Evolutionary conservation across 2,329 filamentous ascomycete species (phyloP), one percentile per base, ranked within the genome.

Genomic region (Alternaria atra): DNA sequence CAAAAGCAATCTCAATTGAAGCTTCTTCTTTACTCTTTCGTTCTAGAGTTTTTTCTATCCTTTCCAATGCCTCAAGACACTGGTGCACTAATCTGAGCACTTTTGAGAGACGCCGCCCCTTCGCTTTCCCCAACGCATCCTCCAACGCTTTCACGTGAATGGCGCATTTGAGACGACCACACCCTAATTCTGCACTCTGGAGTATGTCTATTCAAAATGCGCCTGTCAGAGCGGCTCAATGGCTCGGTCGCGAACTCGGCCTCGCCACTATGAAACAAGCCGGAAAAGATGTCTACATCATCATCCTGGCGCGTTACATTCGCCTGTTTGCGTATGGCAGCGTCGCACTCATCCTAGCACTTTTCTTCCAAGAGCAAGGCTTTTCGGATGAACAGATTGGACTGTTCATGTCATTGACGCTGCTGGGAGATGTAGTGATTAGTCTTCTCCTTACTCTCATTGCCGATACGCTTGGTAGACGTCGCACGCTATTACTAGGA

Each of bases 331-430:
- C 77, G 0, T 80, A 77, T 55, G 78, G 79, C 20, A 71, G 73
- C 8, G 71, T 73, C 4, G 73, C 75, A 0, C 74, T 80, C 1
- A 73, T 80, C 10, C 63, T 80, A 0, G 79, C 77, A 0, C 65
- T 79, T 1, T 79, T 77, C 58, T 77, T 80, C 46, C 66, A 72
- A 57, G 67, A 70, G 12, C 67, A 79, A 6, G 71, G 70, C 2
- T 74, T 79, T 29, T 71, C 78, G 0, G 79, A 80, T 37, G 68
- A 64, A 39, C 68, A 73, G 9, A 80, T 80, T 46, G 79, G 79
- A 0, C 59, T 80, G 3, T 80, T 80, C 64, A 80, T 80, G 76
- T 80, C 79, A 2, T 61, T 80, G 47, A 80, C 79, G 0, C 60
- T 80, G 15, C 66, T 80, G 1, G 79, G 79, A 2, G 79, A 80